Base-by-base conservation (phyloP, 1,139 yeast species). In the Blastobotrys proliferans region DNA sequence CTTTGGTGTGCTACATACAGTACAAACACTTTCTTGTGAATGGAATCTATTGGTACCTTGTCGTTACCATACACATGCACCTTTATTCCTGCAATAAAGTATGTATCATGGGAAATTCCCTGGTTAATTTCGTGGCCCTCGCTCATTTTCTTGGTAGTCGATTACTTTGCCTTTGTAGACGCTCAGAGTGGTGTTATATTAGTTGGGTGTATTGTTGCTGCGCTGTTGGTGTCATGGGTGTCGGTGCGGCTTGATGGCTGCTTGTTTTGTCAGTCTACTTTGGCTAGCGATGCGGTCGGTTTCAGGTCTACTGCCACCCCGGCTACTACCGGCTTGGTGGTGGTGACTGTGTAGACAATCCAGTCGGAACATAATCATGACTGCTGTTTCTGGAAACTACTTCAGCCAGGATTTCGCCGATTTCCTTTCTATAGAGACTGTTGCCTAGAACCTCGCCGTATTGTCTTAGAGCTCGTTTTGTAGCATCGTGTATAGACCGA, bases 391-490 rank as follows among this genome's bases (percentile, higher is more conserved):
- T n/a, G n/a, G n/a, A n/a, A n/a, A n/a, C n/a, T n/a, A n/a, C n/a
- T n/a, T n/a, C n/a, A n/a, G n/a, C n/a, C n/a, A n/a, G n/a, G n/a
- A n/a, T n/a, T n/a, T n/a, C n/a, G n/a, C n/a, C n/a, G n/a, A n/a
- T n/a, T n/a, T n/a, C n/a, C n/a, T n/a, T n/a, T n/a, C n/a, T n/a
- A 55, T 83, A 83, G 17, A 83, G 68, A 57, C 94, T 83, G 58
- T 83, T 83, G 1, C 94, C 94, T 52, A 83, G 64, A 0, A 81
- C 80, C 57, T 82, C 81, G 11, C 94, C 94, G 63, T 83, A 83
- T 56, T 82, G 79, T 46, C 94, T 69, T 51, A 84, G 68, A 27
- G 90, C 82, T 32, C 94, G 66, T 60, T 84, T 84, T 50, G 82
- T 59, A 0, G 81, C 94, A 61, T 84, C 94, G 5, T 18, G 17